Base-by-base conservation (phyloP, 2,329 filamentous ascomycete species). In the Tolypocladium ophioglossoides region DNA sequence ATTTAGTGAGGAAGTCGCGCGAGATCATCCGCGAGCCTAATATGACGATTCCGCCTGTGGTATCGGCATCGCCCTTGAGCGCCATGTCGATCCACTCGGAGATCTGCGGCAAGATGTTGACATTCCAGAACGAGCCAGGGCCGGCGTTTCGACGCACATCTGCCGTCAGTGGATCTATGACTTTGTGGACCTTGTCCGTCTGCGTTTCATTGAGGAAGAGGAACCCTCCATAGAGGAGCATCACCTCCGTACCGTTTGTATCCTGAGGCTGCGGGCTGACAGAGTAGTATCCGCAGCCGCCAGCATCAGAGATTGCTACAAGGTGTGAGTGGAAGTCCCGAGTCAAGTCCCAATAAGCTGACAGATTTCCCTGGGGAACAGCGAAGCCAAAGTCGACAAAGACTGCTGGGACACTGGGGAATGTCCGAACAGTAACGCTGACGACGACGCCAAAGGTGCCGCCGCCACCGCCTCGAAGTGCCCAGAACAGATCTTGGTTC, bases 401-500 rank as follows among this genome's bases (percentile, higher is more conserved):
- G 5, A 70, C 60, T 22, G 72, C 56, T 2, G 67, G 68, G 18
- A 65, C 64, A 22, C 70, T 65, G 1, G 70, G 66, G 47, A 72
- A 72, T 14, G 72, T 70, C n/a, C 69, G 69, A 38, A 76, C 58
- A 14, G 72, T 74, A 38, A 70, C 72, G 30, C 65, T 67, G 10
- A 70, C 66, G 6, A 74, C 72, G n/a, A 76, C 64, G 39, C 73
- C 72, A 57, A 72, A 77, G 0, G 71, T 74, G 11, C 72, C 70
- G 10, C 71, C 74, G 11, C 74, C 74, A 0, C 73, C 74, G 16
- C 74, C 74, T n/a, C 71, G 67, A 14, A 76, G 63, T n/a, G 74
- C 74, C 67, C 69, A 74, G 61, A 73, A 77, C 3, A 76, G 63
- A 54, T 73, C 72, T 0, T 63, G 56, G 54, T 75, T 70, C 51